A percentile compares a stretch with the other conserved stretches of the same genome.
These are phyloP conservation scores for Diplodia mutila DNA, from an alignment of 2,329 filamentous ascomycete species.

Conservation along the genomic window DNA sequence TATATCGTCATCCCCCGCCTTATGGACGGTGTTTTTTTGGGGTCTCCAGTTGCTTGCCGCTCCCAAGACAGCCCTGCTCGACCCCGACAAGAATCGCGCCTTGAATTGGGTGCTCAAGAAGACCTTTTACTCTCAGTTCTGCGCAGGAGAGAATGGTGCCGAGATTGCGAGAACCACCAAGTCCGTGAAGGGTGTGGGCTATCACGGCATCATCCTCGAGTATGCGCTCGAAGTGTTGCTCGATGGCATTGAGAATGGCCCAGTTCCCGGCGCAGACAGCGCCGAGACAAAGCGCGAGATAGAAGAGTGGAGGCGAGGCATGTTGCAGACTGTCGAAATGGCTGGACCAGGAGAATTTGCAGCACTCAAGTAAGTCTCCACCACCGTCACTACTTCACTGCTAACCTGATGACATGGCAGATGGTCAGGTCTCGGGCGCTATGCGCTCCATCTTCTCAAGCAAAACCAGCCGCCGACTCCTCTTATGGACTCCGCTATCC, in stretches of 20 bases:
- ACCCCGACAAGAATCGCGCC: slow-evolving; percentile 48
- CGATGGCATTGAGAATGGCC: slow-evolving; percentile 29
- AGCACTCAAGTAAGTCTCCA: slow-evolving; percentile 46
- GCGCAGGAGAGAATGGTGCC: slow-evolving; percentile 72
- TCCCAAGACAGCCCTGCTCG: slow-evolving; percentile 2
- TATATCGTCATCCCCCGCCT: slow-evolving; percentile 2
- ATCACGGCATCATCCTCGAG: slow-evolving; percentile 81
- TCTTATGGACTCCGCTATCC: slow-evolving; percentile 70
- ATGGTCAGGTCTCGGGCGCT: slow-evolving; percentile 80
- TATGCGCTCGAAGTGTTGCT: slow-evolving; percentile 71
- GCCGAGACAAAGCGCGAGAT: slow-evolving; percentile 65
- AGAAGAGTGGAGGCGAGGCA: slow-evolving; percentile 71
- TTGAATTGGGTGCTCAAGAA: slow-evolving; percentile 72
- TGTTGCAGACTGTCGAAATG: slow-evolving; percentile 67
- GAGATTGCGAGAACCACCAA: slow-evolving; percentile 70
- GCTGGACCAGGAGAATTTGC: slow-evolving; percentile 52
- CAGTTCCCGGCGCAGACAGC: slow-evolving; percentile 28
- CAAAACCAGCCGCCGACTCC: slow-evolving; percentile 65
- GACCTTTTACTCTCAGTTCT: slow-evolving; percentile 90
- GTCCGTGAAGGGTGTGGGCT: slow-evolving; percentile 70
- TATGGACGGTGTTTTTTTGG: background rate
- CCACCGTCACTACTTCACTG: background rate
- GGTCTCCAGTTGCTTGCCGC: slow-evolving; percentile 13
- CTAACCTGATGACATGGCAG: slow-evolving; percentile 38
- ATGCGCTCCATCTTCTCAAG: slow-evolving; percentile 69